A percentile compares a stretch with the other conserved stretches of the same genome.
Evolutionary conservation across 148 eudicot genomes (phyloP).

Genomic region (Rhododendron molle): DNA sequence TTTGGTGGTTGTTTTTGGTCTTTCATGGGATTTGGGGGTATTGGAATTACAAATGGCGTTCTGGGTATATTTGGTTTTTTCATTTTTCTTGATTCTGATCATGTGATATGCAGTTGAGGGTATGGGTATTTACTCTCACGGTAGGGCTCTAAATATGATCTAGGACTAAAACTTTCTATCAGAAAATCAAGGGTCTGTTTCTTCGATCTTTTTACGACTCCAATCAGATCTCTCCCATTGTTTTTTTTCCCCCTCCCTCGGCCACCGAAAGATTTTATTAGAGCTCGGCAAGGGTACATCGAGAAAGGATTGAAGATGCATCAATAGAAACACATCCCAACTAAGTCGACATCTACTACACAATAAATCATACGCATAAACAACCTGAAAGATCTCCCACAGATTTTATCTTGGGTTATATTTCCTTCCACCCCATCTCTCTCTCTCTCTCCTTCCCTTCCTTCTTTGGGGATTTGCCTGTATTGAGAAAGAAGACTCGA

Average conservation of each 20-base stretch:
- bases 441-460: neutral
- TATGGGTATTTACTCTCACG: neutral
- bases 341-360: neutral
- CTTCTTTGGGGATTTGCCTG: neutral
- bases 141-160: neutral
- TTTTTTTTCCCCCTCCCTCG: neutral
- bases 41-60: neutral
- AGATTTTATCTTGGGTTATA: neutral
- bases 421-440: neutral
- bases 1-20: too few relatives aligned
- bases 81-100: neutral
- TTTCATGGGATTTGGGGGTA: neutral
- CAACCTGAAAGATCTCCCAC: neutral
- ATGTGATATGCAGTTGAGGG: neutral
- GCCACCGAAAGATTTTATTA: neutral
- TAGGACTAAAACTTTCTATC: neutral
- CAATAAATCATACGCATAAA: neutral
- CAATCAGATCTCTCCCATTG: neutral
- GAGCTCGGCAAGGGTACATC: neutral
- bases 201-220: neutral
- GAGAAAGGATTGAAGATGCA: neutral
- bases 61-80: neutral
- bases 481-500: neutral
- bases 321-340: neutral
- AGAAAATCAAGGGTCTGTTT: neutral